Conservation (phyloP, 2,329 filamentous ascomycete genomes). For the Esteya vermicola region DNA sequence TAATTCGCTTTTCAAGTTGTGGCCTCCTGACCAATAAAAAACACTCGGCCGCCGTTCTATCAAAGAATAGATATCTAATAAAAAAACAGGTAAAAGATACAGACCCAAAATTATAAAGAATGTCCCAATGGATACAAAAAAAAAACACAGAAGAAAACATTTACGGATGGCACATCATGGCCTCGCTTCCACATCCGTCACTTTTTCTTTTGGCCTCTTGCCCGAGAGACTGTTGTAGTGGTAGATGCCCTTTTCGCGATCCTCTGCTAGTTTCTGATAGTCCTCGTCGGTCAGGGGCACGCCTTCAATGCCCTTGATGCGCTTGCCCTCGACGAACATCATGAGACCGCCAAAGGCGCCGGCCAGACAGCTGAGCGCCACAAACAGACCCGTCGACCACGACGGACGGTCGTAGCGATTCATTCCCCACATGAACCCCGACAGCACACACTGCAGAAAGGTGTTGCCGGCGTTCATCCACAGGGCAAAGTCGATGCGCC, state of each 20-base stretch:
- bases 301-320: conserved; percentile 58
- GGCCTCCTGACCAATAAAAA: too few species aligned
- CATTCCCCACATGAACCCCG: conserved; percentile 71
- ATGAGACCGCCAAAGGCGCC: conserved; percentile 55
- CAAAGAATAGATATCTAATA: too few species aligned
- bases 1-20: too few species aligned
- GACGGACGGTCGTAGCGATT: conserved; percentile 59
- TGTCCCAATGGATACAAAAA: too few species aligned
- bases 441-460: conserved; percentile 58
- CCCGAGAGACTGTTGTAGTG: conserved; percentile 45
- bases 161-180: too few species aligned
- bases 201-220: conserved; percentile 31
- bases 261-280: conserved; percentile 30
- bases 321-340: conserved; percentile 57
- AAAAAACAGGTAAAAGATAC: too few species aligned
- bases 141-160: too few species aligned
- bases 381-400: conserved; percentile 69
- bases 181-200: conserved; percentile 14
- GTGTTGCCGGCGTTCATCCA: conserved; percentile 73
- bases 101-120: too few species aligned
- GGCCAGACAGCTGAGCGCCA: conserved; percentile 57
- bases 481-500: conserved; percentile 69
- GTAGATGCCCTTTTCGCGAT: conserved; percentile 39
- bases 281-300: conserved; percentile 48
- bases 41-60: too few species aligned